phyloP scores from a whole-genome alignment of 495 filamentous ascomycete species.

The Penicillium coprophilum region DNA sequence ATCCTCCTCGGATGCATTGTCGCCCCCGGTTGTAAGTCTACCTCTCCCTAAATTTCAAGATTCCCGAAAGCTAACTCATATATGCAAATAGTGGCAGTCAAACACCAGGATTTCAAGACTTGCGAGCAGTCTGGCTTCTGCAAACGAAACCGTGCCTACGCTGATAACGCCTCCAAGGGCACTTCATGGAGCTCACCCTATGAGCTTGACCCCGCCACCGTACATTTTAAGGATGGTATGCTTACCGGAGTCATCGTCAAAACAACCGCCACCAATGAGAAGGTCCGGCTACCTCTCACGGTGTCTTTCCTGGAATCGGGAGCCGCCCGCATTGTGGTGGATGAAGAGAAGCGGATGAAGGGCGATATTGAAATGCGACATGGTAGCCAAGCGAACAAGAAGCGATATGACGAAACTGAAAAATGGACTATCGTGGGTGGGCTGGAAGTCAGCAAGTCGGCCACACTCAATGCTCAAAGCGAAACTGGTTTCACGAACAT shows the following conservation, averaged over 20 bases:
- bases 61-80: not conserved
- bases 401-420: slow-evolving; percentile 88
- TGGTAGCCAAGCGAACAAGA: slow-evolving; percentile 79
- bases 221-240: slow-evolving; percentile 75
- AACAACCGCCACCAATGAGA: slow-evolving; percentile 60
- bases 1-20: slow-evolving; percentile 42
- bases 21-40: slow-evolving; percentile 38
- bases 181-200: slow-evolving; percentile 80
- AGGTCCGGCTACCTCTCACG: slow-evolving; percentile 75
- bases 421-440: slow-evolving; percentile 86
- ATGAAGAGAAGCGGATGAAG: slow-evolving; percentile 86
- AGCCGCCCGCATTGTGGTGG: slow-evolving; percentile 78
- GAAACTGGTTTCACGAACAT: slow-evolving; percentile 70
- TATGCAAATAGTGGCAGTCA: slow-evolving; percentile 65
- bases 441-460: slow-evolving; percentile 63
- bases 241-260: slow-evolving; percentile 80
- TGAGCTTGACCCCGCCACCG: slow-evolving; percentile 64
- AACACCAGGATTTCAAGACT: slow-evolving; percentile 94
- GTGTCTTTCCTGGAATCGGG: slow-evolving; percentile 89
- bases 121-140: slow-evolving; percentile 96
- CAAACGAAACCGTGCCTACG: slow-evolving; percentile 85
- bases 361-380: slow-evolving; percentile 87
- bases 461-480: slow-evolving; percentile 55
- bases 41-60: not conserved
- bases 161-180: slow-evolving; percentile 67